Percentiles rank a stretch among this genome's conserved stretches.
These are phyloP conservation scores for Angophora floribunda DNA, from an alignment of 345 rosid genomes.

Conservation along the genomic window DNA sequence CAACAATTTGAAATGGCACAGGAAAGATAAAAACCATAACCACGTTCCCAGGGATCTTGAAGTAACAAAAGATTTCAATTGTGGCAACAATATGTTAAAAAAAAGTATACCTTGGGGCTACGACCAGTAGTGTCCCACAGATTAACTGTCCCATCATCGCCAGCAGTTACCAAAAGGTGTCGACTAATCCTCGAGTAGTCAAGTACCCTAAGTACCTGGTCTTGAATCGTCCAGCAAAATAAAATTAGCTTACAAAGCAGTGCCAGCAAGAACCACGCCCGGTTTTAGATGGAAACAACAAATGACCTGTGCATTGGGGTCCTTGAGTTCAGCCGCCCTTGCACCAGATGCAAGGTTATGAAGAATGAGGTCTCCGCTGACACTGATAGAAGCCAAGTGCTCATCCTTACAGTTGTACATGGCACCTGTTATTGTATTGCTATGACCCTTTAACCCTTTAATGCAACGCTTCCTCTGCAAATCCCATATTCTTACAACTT, in stretches of 20 bases:
- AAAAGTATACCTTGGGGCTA: slow-evolving; percentile 63
- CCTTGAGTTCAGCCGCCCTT: slow-evolving; percentile 84
- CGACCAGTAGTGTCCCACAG: slow-evolving; percentile 97
- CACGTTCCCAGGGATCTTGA: neutral
- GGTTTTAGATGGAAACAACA: slow-evolving; percentile 15
- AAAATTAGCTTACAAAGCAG: slow-evolving; percentile 23
- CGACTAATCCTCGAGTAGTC: slow-evolving; percentile 90
- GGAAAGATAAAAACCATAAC: neutral
- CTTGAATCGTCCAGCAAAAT: slow-evolving; percentile 38
- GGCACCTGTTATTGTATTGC: slow-evolving; percentile 69
- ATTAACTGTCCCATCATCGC: slow-evolving; percentile 96
- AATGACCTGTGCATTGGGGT: slow-evolving; percentile 90
- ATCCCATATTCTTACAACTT: slow-evolving; percentile 95
- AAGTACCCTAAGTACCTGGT: slow-evolving; percentile 95
- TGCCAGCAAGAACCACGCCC: slow-evolving; percentile 1
- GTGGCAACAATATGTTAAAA: neutral
- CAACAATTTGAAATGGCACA: neutral
- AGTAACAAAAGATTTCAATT: too few species aligned
- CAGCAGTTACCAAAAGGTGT: slow-evolving; percentile 91
- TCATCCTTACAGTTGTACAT: slow-evolving; percentile 98
- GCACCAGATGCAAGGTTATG: slow-evolving; percentile 96
- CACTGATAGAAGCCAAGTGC: slow-evolving; percentile 90
- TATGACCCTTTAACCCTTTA: slow-evolving; percentile 93
- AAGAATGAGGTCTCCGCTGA: slow-evolving; percentile 81
- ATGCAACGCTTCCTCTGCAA: slow-evolving; percentile 87